phyloP scores from a whole-genome alignment of 192 early-diverging fungal species.

The Kappamyces sp. region DNA sequence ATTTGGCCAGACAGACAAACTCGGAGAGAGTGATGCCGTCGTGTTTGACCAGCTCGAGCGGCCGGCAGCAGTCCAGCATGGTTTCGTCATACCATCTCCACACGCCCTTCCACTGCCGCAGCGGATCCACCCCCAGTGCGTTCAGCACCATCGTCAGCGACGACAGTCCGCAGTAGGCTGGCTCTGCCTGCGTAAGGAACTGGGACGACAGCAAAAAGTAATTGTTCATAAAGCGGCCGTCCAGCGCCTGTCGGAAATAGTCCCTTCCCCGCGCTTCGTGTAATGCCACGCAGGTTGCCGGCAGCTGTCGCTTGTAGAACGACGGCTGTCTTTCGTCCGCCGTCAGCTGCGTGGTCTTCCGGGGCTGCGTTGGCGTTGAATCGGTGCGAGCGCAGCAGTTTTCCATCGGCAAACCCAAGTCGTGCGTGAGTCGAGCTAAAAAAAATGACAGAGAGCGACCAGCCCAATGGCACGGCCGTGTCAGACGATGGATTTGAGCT shows the following conservation, averaged over 20 bases:
- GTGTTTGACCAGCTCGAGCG: slow-evolving; percentile 63
- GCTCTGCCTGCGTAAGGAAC: slow-evolving; percentile 37
- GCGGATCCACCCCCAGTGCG: slow-evolving; percentile 84
- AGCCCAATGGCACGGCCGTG: too few species aligned
- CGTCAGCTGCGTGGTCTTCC: too few species aligned
- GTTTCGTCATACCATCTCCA: slow-evolving; percentile 78
- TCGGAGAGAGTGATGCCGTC: slow-evolving; percentile 87
- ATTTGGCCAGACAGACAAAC: slow-evolving; percentile 83
- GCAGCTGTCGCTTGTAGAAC: slow-evolving; percentile 33
- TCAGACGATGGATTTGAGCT: too few species aligned
- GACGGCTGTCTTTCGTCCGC: neutral
- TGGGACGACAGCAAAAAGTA: slow-evolving; percentile 34
- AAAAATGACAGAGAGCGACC: too few species aligned
- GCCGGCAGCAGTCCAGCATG: slow-evolving; percentile 44
- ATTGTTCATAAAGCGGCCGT: slow-evolving; percentile 22
- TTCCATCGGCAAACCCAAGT: too few species aligned
- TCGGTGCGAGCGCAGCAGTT: too few species aligned
- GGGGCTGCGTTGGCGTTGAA: too few species aligned
- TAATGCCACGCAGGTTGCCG: slow-evolving; percentile 31
- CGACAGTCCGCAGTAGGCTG: slow-evolving; percentile 36
- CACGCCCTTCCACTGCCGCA: slow-evolving; percentile 83
- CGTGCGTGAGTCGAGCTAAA: too few species aligned
- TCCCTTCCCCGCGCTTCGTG: slow-evolving; percentile 20
- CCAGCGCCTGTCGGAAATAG: slow-evolving; percentile 25
- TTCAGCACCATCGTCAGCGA: slow-evolving; percentile 77